Percentiles rank a stretch among this genome's conserved stretches.
These are phyloP conservation scores for Backusella liffmaniae DNA, from an alignment of 192 early-diverging fungal species.

Conservation along the genomic window DNA sequence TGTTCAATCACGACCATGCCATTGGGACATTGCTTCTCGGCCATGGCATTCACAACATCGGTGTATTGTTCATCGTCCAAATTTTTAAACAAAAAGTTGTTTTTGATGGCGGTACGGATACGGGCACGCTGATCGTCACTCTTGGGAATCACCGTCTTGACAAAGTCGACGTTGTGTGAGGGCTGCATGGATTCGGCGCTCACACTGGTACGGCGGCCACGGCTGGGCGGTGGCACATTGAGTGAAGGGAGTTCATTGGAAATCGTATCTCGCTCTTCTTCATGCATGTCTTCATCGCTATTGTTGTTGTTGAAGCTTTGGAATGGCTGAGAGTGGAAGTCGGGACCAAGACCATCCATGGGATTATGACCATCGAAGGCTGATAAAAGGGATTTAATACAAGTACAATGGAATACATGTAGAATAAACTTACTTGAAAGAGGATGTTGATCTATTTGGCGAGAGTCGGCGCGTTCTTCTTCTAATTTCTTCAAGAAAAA, in stretches of 20 bases:
- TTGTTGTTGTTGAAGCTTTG: neutral
- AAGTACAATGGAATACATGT: too few species aligned
- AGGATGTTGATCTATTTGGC: neutral
- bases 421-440: neutral
- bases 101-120: conserved; percentile 74
- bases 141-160: conserved; percentile 88
- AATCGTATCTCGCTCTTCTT: conserved; percentile 51
- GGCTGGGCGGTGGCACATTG: conserved; percentile 63
- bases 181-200: conserved; percentile 96
- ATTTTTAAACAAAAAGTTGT: conserved; percentile 92
- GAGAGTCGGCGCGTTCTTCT: conserved; percentile 61
- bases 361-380: neutral
- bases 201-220: conserved; percentile 91
- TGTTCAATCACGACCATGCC: conserved; percentile 86
- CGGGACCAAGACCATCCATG: neutral
- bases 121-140: conserved; percentile 79
- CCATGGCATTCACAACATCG: conserved; percentile 96
- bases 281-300: conserved; percentile 40
- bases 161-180: conserved; percentile 66
- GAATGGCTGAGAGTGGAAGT: neutral
- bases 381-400: neutral
- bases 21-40: conserved; percentile 72
- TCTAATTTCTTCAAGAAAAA: conserved; percentile 85
- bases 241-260: neutral
- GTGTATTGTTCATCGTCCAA: conserved; percentile 94